Conservation (phyloP, 345 rosid genomes). For the Eucalyptus cladocalyx region DNA sequence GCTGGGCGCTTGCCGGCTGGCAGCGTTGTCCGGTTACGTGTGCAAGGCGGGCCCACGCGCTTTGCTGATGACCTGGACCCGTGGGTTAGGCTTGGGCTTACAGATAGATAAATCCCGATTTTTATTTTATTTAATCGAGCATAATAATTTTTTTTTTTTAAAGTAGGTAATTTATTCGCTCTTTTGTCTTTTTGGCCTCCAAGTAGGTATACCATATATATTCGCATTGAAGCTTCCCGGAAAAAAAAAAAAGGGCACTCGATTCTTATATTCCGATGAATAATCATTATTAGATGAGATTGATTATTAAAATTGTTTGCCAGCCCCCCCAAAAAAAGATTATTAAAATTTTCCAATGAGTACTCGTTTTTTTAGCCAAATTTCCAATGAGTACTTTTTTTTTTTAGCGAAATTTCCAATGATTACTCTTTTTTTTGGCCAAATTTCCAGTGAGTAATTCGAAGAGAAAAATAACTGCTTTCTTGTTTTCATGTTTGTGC, state of each 20-base stretch:
- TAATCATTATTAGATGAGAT: neutral
- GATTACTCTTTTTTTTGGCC: no score
- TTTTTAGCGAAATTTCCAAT: no score
- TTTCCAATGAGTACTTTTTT: no score
- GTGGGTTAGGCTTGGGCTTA: neutral
- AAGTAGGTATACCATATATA: neutral
- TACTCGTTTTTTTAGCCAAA: no score
- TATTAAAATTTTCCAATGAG: no score
- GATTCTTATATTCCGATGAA: neutral
- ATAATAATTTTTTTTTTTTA: neutral
- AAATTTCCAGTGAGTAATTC: neutral
- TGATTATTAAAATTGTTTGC: neutral
- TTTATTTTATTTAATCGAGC: neutral
- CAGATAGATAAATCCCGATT: neutral
- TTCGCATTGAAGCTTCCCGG: neutral
- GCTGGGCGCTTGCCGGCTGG: slow-evolving; percentile 2
- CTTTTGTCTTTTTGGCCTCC: neutral
- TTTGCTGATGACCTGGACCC: neutral
- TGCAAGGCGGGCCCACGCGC: neutral
- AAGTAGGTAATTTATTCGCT: neutral
- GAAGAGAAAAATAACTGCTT: neutral
- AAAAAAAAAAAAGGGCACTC: neutral
- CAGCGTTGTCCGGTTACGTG: neutral
- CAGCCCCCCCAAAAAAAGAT: neutral
- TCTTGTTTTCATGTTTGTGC: neutral